A percentile compares a stretch with the other conserved stretches of the same genome.
phyloP scores from a whole-genome alignment of 345 rosid species.

The Salix brachista region DNA sequence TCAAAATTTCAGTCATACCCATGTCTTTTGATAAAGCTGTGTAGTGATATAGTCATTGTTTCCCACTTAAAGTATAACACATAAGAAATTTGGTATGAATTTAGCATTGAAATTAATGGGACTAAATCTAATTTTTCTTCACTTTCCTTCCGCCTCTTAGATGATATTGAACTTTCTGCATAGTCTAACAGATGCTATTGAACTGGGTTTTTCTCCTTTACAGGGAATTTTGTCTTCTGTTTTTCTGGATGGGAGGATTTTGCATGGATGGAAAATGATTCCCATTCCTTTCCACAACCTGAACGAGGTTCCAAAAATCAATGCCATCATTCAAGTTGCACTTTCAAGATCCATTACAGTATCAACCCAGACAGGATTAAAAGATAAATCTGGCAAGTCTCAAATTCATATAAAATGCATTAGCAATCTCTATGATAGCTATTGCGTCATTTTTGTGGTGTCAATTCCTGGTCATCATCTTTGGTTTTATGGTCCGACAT shows the following conservation, averaged over 20 bases:
- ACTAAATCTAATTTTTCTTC: too few relatives aligned
- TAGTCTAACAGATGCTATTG: neutral
- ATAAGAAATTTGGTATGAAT: too few relatives aligned
- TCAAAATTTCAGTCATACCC: too few relatives aligned
- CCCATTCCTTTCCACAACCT: constrained; percentile 67
- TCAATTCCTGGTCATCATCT: neutral
- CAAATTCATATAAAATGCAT: neutral
- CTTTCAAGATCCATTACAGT: constrained; percentile 20
- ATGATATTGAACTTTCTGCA: neutral
- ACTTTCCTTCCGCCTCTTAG: neutral
- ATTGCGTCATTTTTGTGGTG: neutral
- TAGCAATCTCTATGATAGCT: neutral
- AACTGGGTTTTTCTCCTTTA: neutral
- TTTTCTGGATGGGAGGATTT: constrained; percentile 52
- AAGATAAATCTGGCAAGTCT: constrained; percentile 38
- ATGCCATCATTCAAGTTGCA: constrained; percentile 31
- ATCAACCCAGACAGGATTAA: constrained; percentile 19
- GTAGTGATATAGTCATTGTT: too few relatives aligned
- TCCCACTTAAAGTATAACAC: too few relatives aligned
- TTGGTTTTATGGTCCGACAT: neutral
- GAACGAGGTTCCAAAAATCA: constrained; percentile 45
- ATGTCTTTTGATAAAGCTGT: too few relatives aligned
- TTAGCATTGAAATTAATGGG: too few relatives aligned
- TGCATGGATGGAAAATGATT: constrained; percentile 77
- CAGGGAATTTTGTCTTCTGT: constrained; percentile 84